A percentile compares a stretch with the other conserved stretches of the same genome.
Conservation (phyloP, 192 early-diverging fungal genomes). For the Coemansia guatemalensis region DNA sequence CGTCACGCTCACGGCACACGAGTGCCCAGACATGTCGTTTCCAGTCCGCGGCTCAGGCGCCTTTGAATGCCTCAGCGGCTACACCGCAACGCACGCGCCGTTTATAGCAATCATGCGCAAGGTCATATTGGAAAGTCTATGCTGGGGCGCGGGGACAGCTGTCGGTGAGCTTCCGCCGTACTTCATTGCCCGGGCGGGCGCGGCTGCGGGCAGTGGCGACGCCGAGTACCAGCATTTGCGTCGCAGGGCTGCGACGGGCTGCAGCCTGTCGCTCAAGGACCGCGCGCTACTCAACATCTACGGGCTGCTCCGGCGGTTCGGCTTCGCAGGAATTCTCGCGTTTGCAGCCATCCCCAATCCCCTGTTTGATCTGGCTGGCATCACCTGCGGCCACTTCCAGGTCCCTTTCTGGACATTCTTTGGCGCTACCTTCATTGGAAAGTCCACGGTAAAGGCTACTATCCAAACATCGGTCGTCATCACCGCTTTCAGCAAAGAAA, state of each 20-base stretch:
- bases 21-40: slow-evolving; percentile 73
- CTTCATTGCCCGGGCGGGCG: slow-evolving; percentile 82
- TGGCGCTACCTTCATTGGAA: slow-evolving; percentile 92
- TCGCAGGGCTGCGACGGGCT: slow-evolving; percentile 25
- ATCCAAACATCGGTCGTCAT: slow-evolving; percentile 84
- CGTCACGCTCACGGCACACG: slow-evolving; percentile 86
- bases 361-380: slow-evolving; percentile 94
- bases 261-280: slow-evolving; percentile 64
- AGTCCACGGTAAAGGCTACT: slow-evolving; percentile 84
- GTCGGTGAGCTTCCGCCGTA: slow-evolving; percentile 94
- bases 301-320: slow-evolving; percentile 69
- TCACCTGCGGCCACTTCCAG: slow-evolving; percentile 89
- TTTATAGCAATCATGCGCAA: slow-evolving; percentile 66
- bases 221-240: slow-evolving; percentile 44
- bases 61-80: slow-evolving; percentile 35
- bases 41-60: slow-evolving; percentile 66
- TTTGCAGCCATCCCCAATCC: slow-evolving; percentile 98
- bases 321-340: slow-evolving; percentile 88
- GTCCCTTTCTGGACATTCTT: slow-evolving; percentile 94
- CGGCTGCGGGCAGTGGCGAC: slow-evolving; percentile 41
- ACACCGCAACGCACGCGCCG: slow-evolving; percentile 44
- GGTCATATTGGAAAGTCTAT: slow-evolving; percentile 77
- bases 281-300: slow-evolving; percentile 66
- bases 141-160: slow-evolving; percentile 93
- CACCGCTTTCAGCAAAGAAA: slow-evolving; percentile 79